Percentiles rank a stretch among this genome's conserved stretches.
These are phyloP conservation scores for Pneumocystis murina DNA, from an alignment of 1,139 yeast species.

Conservation along the genomic window DNA sequence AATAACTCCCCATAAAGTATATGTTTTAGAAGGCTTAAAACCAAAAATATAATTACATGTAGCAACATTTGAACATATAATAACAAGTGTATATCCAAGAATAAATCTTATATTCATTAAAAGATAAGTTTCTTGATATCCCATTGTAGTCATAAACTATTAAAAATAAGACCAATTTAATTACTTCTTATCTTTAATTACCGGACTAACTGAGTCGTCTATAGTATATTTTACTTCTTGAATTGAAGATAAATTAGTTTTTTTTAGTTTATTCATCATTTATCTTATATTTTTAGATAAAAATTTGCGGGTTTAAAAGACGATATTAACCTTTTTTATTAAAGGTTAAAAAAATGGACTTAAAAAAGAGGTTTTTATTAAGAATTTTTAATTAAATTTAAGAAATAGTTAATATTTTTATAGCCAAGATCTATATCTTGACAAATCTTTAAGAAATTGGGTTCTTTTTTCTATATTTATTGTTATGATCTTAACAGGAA, in stretches of 20 bases:
- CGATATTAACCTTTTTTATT: background rate
- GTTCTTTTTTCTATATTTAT: constrained; percentile 77
- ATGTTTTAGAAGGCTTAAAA: constrained; percentile 28
- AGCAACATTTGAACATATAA: constrained; percentile 51
- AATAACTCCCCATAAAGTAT: constrained; percentile 33
- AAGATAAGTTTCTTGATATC: constrained; percentile 46
- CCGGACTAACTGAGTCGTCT: constrained; percentile 24
- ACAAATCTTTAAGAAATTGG: constrained; percentile 52
- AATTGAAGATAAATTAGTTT: constrained; percentile 15
- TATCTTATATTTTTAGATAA: background rate
- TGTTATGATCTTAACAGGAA: constrained; percentile 84
- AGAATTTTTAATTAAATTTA: background rate
- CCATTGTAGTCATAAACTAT: constrained; percentile 38
- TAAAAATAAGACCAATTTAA: constrained; percentile 7
- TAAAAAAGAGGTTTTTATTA: background rate
- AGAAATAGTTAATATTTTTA: background rate
- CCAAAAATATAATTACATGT: constrained; percentile 50
- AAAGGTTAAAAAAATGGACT: background rate
- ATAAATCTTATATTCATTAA: constrained; percentile 49
- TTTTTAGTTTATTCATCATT: background rate
- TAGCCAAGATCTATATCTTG: constrained; percentile 4
- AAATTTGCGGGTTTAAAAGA: background rate
- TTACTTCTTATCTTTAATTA: constrained; percentile 10
- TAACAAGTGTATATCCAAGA: constrained; percentile 54
- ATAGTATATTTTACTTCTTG: constrained; percentile 23